These are phyloP conservation scores for Cyclotella cryptica DNA, from an alignment of 108 stramenopile species.

Conservation along the genomic window DNA sequence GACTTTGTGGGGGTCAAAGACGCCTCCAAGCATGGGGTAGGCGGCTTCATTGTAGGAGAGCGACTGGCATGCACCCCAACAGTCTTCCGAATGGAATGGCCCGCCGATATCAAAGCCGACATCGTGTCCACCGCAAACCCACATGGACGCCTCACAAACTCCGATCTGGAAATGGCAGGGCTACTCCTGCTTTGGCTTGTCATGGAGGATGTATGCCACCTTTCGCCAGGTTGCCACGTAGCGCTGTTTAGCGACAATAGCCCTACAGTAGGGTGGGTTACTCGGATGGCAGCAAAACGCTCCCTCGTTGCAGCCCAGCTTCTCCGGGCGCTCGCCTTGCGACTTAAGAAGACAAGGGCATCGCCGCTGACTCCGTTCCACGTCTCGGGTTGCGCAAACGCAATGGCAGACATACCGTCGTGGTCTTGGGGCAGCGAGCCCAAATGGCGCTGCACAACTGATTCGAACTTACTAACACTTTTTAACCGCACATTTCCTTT, in stretches of 20 bases:
- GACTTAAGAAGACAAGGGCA: neutral
- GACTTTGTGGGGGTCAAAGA: conserved; percentile 19
- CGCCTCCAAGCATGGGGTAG: no score
- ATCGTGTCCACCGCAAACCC: conserved; percentile 2
- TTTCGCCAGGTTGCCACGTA: neutral
- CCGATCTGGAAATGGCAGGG: no score
- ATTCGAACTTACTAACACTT: neutral
- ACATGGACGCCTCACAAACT: no score
- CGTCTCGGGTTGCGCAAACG: conserved; percentile 2
- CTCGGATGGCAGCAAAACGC: no score
- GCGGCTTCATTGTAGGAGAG: conserved; percentile 28
- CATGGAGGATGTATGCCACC: neutral
- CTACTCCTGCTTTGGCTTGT: no score
- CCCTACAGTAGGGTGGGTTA: no score
- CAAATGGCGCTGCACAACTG: conserved; percentile 12
- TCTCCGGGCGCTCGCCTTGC: no score
- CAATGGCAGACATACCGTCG: conserved; percentile 17
- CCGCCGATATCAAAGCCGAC: conserved; percentile 8
- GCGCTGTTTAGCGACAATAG: conserved; percentile 17
- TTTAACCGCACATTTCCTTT: conserved; percentile 7
- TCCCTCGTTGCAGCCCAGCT: no score
- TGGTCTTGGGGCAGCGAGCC: no score
- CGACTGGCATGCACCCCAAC: neutral
- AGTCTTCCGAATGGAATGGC: no score
- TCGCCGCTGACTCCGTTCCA: conserved; percentile 20